Conservation (phyloP, 208 protist species). For the Trichomonas tenax region DNA sequence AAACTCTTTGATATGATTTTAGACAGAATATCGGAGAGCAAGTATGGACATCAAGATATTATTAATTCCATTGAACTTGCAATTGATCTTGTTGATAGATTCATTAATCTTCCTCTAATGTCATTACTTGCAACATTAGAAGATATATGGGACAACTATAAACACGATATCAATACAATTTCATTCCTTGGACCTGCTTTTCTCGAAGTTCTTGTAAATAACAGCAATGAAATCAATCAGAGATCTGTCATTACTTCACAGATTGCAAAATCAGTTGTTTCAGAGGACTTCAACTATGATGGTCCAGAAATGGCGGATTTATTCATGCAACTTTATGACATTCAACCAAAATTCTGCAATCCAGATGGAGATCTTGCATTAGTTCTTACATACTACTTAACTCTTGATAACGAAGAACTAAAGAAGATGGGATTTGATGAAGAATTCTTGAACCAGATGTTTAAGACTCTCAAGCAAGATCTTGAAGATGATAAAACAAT, state of each 20-base stretch:
- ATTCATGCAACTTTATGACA: background rate
- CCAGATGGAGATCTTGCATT: background rate
- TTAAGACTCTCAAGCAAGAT: background rate
- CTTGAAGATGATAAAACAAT: background rate
- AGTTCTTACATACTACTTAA: background rate
- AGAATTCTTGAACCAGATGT: background rate
- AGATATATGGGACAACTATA: background rate
- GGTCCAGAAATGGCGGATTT: background rate
- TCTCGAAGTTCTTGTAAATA: background rate
- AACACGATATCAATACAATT: background rate
- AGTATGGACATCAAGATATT: background rate
- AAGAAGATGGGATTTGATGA: background rate
- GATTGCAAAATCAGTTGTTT: background rate
- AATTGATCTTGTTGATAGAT: background rate
- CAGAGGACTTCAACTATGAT: background rate
- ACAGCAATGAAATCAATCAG: background rate
- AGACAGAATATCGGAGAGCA: background rate
- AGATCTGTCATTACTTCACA: background rate
- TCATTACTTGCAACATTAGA: background rate
- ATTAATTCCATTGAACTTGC: background rate
- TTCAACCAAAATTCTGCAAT: background rate
- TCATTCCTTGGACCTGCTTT: background rate
- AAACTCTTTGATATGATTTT: background rate
- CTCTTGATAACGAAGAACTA: background rate
- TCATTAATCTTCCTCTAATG: background rate